phyloP scores from a whole-genome alignment of 306 rosid species.

The barrel medic (Medicago truncatula) region MtrunA17r5.0-ANR NC_053042.1:51804001-51804500 shows the following conservation, averaged over 20 bases:
- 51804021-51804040: constrained; percentile 79
- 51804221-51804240: not conserved
- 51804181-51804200: not conserved
- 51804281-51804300: constrained; percentile 58
- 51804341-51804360: constrained; percentile 64
- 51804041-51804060: constrained; percentile 66
- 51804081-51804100: constrained; percentile 48
- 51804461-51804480: constrained; percentile 59
- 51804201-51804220: not conserved
- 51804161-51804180: constrained; percentile 27
- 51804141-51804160: constrained; percentile 58
- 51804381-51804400: constrained; percentile 63
- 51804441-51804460: constrained; percentile 83
- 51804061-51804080: constrained; percentile 52
- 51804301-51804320: constrained; percentile 72
- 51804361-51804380: constrained; percentile 59
- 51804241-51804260: constrained; percentile 23
- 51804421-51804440: constrained; percentile 71
- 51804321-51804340: constrained; percentile 51
- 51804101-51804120: constrained; percentile 60
- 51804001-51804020: constrained; percentile 70
- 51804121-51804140: constrained; percentile 73
- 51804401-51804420: constrained; percentile 63
- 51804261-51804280: constrained; percentile 65
- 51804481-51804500: constrained; percentile 63